Base-by-base conservation (phyloP, 202 grass and related monocot species). In the Panicum hallii region DNA sequence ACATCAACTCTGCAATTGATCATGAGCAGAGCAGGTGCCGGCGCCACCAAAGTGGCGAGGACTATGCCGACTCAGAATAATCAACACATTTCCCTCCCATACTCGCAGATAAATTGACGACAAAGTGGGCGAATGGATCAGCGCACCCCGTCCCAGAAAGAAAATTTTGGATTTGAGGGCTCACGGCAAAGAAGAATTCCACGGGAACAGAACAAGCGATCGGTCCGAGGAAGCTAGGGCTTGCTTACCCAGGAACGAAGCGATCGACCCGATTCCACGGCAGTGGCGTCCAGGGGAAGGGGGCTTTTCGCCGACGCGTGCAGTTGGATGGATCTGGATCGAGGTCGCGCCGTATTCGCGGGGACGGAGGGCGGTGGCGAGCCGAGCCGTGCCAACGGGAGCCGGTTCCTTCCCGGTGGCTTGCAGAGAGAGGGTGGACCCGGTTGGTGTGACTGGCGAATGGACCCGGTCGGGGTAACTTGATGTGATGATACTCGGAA, bases 311-410 rank as follows among this genome's bases (percentile, higher is more conserved):
- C 17, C 67, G 79, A 60, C 41, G 53, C 10, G 40, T 4, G 63
- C 34, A 26, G 67, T 13, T 71, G 16, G 53, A 40, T 82, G 79
- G 79, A 82, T 82, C 79, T 82, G 79, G 79, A 82, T 82, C 74
- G 54, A 11, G 72, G 40, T 68, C 42, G 22, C 61, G 77, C 7
- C 78, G 78, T 80, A 34, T 11, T 48, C 77, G 67, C 67, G 67
- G 72, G 50, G 52, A 23, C 9, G 19, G 13, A 40, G 36, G 65
- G 40, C 38, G 66, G 65, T 58, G 38, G 38, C 50, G 79, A 56
- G 66, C 49, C 20, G 38, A 61, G 72, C 72, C 50, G 49, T 40
- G 48, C 47, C 73, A 42, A 57, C 53, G 20, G 36, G 56, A 30
- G 40, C 42, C 57, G 75, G 13, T 62, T 77, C 56, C 56, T 77